phyloP scores from a whole-genome alignment of 768 basidiomycete genomes.

The Agaricus subrufescens region DNA sequence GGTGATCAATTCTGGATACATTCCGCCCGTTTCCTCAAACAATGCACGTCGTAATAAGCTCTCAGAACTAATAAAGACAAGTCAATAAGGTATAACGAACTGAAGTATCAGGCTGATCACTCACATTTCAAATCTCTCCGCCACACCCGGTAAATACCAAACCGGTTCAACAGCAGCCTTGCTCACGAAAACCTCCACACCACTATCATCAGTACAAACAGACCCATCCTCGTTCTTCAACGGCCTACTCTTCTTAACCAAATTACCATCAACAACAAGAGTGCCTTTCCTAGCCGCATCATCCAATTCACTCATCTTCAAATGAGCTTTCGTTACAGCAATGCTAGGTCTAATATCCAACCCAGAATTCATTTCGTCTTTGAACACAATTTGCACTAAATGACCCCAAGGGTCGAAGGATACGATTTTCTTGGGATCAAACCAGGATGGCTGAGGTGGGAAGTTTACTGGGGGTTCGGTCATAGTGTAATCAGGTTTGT shows the following conservation, averaged over 20 bases:
- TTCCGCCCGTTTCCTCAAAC: slow-evolving; percentile 95
- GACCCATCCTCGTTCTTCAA: slow-evolving; percentile 62
- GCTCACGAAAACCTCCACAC: slow-evolving; percentile 83
- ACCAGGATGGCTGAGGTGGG: slow-evolving; percentile 76
- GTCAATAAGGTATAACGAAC: neutral
- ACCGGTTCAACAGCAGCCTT: slow-evolving; percentile 97
- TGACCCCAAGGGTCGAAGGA: slow-evolving; percentile 95
- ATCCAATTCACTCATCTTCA: slow-evolving; percentile 94
- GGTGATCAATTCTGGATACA: slow-evolving; percentile 95
- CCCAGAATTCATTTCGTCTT: slow-evolving; percentile 56
- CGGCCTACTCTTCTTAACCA: slow-evolving; percentile 69
- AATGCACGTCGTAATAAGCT: slow-evolving; percentile 80
- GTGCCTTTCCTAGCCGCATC: slow-evolving; percentile 70
- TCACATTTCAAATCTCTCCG: slow-evolving; percentile 89
- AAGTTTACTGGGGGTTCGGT: slow-evolving; percentile 85
- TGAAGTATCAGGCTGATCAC: slow-evolving; percentile 20
- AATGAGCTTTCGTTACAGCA: slow-evolving; percentile 86
- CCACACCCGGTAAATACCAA: slow-evolving; percentile 93
- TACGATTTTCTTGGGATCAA: slow-evolving; percentile 74
- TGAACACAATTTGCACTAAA: slow-evolving; percentile 70
- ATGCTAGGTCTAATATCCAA: slow-evolving; percentile 91
- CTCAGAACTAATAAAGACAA: slow-evolving; percentile 55
- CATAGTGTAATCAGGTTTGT: slow-evolving; percentile 77
- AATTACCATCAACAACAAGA: slow-evolving; percentile 73
- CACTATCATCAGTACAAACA: slow-evolving; percentile 44